phyloP scores from a whole-genome alignment of 371 early-diverging fungal species.

The Rhizomucor miehei region DNA sequence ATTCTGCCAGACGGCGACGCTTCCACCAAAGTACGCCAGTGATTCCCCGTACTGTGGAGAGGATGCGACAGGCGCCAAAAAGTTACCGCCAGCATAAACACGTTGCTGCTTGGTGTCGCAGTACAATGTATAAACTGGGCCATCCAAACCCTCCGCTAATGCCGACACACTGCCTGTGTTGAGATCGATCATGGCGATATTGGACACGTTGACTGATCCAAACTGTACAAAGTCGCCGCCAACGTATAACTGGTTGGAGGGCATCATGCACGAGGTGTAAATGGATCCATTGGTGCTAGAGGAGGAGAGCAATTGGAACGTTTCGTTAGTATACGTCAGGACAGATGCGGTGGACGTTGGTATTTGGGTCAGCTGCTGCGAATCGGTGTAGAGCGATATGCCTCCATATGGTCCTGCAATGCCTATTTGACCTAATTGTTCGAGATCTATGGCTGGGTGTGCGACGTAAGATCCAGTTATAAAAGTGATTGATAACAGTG shows the following conservation, averaged over 20 bases:
- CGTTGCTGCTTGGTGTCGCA: constrained; percentile 52
- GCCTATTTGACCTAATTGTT: constrained; percentile 31
- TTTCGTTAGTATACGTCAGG: constrained; percentile 28
- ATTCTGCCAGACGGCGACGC: constrained; percentile 52
- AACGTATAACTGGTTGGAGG: constrained; percentile 36
- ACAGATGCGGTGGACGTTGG: constrained; percentile 30
- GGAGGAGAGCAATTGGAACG: constrained; percentile 32
- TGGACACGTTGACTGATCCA: constrained; percentile 32
- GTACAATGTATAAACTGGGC: constrained; percentile 59
- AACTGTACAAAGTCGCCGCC: constrained; percentile 48
- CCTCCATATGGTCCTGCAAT: constrained; percentile 42
- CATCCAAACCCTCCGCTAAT: constrained; percentile 66
- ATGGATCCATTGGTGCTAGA: constrained; percentile 32
- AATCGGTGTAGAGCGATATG: constrained; percentile 39
- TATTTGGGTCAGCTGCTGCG: constrained; percentile 36
- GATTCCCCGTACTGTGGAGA: constrained; percentile 30
- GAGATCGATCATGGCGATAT: constrained; percentile 55
- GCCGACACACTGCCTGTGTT: constrained; percentile 32
- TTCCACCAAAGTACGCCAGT: constrained; percentile 51
- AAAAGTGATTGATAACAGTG: neutral
- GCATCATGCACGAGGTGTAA: constrained; percentile 27
- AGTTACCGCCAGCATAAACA: constrained; percentile 48
- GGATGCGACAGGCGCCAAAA: constrained; percentile 28
- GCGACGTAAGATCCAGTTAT: constrained; percentile 22
- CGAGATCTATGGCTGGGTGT: constrained; percentile 36